Evolutionary conservation across 148 eudicot genomes (phyloP).

Genomic region (Cornus florida): DNA sequence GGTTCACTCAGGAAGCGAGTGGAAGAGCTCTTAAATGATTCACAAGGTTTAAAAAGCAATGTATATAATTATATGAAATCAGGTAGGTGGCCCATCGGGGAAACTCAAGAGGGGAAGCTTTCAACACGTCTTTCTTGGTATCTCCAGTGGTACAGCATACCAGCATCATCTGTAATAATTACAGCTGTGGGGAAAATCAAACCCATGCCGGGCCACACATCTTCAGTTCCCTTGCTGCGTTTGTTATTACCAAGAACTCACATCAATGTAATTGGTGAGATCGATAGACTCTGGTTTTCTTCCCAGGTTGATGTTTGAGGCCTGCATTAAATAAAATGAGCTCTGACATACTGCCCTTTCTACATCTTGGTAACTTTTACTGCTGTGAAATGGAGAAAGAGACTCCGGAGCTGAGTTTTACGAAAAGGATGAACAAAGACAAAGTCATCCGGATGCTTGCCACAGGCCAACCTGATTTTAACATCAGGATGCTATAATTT

Average conservation of each 20-base stretch:
- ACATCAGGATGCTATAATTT: background rate
- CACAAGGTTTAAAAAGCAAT: conserved; percentile 28
- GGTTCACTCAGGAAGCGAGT: conserved; percentile 80
- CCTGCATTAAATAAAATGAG: background rate
- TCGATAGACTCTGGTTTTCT: conserved; percentile 37
- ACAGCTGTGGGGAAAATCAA: conserved; percentile 46
- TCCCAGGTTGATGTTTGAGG: conserved; percentile 3
- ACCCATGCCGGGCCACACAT: conserved; percentile 22
- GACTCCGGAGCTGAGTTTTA: too few relatives aligned
- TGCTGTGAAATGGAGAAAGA: background rate
- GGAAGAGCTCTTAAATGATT: conserved; percentile 52
- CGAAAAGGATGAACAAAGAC: too few relatives aligned
- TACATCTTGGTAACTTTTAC: background rate
- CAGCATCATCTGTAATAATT: conserved; percentile 52
- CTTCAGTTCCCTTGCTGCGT: conserved; percentile 59
- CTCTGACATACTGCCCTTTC: background rate
- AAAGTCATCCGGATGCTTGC: background rate
- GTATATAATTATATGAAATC: conserved; percentile 45
- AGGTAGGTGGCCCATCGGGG: conserved; percentile 67
- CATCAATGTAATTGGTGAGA: conserved; percentile 46
- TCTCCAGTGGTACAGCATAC: conserved; percentile 80
- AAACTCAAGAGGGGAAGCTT: conserved; percentile 30
- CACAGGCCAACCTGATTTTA: background rate
- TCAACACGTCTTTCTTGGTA: conserved; percentile 78
- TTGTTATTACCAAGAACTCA: conserved; percentile 70